Evolutionary conservation across 371 early-diverging fungal species (phyloP), one percentile per base, ranked within the genome.

Genomic region (Paramicrosporidium saccamoebae): DNA sequence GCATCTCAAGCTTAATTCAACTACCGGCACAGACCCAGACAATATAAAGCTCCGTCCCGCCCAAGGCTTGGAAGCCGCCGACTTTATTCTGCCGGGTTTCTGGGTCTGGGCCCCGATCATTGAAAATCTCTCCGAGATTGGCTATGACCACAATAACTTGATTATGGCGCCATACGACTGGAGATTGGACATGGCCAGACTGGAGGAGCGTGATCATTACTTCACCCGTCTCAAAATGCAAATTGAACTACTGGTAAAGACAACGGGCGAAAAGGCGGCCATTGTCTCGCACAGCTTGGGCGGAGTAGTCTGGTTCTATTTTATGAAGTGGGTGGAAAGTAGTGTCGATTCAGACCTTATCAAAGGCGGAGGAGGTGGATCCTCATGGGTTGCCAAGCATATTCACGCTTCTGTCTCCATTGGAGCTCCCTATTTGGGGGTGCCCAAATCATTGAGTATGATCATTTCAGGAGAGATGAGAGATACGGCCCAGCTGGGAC

Each of bases 71-170:
- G 79, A 81, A 33, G 75, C 84, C 0, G 78, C 78, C 0, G 84
- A 82, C 36, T 86, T 78, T 32, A 59, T 82, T 25, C 55, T 82
- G n/a, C 65, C 74, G 1, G 81, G 79, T 36, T 66, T 73, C 39
- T 82, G 81, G 86, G 67, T 88, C 9, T 78, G 79, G 82, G 78
- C 66, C 22, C 61, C 64, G 22, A 44, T 58, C 12, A 58, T 71
- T 27, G 63, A 69, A 31, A 81, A 78, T 35, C 29, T 81, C 22
- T 74, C 75, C 0, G 62, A 58, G 0, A 52, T 84, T 20, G 82
- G 81, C 12, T 78, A 79, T 37, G 82, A 84, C 41, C 58, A 44
- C 40, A 69, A 64, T 30, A 69, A 58, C 22, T 69, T 82, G 63
- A 50, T 64, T 17, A 42, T 82, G 21, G 78, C 79, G 0, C 50